A percentile compares a stretch with the other conserved stretches of the same genome.
phyloP scores from a whole-genome alignment of 2,329 filamentous ascomycete genomes.

The Didymosphaeria variabile region DNA sequence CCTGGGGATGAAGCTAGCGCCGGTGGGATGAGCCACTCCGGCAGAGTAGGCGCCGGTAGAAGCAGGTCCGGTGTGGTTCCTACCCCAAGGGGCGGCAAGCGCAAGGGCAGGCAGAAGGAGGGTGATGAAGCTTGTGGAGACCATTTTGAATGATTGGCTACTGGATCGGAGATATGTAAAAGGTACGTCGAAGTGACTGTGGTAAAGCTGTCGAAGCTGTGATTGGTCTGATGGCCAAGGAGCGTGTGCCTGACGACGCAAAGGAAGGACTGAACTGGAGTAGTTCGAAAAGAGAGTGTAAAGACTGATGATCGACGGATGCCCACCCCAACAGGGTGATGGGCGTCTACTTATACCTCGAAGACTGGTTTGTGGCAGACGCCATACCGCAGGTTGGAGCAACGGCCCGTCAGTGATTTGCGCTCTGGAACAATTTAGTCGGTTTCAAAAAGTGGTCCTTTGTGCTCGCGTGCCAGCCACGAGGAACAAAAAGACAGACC shows the following conservation, averaged over 20 bases:
- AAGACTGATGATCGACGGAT: conserved; percentile 12
- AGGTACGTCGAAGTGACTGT: not conserved
- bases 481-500: not conserved
- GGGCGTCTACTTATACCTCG: conserved; percentile 5
- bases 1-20: not conserved
- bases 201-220: not conserved
- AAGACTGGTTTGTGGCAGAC: not conserved
- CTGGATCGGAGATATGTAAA: conserved; percentile 2
- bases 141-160: conserved; percentile 18
- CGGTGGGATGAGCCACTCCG: not conserved
- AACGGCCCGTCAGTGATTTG: conserved; percentile 9
- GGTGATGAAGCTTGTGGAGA: conserved; percentile 16
- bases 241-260: conserved; percentile 13
- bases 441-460: conserved; percentile 11
- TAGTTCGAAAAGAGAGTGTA: conserved; percentile 13
- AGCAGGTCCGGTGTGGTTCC: not conserved
- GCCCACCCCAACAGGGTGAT: not conserved
- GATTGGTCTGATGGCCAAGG: conserved; percentile 1
- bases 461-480: conserved; percentile 4
- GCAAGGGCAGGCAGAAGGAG: conserved; percentile 18
- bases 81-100: conserved; percentile 14
- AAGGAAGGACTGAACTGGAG: conserved; percentile 15
- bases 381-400: not conserved
- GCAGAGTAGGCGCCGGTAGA: not conserved
- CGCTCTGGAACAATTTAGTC: conserved; percentile 12